A percentile compares a stretch with the other conserved stretches of the same genome.
phyloP scores from a whole-genome alignment of 2,329 filamentous ascomycete species.

The Monosporascus sp. region DNA sequence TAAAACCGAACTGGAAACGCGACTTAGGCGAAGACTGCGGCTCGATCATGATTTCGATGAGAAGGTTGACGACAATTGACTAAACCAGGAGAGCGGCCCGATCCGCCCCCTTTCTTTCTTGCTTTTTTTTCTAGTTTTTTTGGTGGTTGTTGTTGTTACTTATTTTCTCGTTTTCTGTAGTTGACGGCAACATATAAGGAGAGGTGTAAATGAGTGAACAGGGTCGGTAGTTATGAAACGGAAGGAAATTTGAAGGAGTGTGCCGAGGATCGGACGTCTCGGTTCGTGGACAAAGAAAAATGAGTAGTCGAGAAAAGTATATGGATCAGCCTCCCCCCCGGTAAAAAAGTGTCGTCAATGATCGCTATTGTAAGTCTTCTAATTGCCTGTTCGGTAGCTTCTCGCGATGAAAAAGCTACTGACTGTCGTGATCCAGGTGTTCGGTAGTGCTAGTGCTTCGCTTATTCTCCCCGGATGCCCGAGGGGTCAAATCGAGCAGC shows the following conservation, averaged over 20 bases:
- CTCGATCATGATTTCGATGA: not conserved
- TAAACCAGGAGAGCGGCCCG: constrained; percentile 12
- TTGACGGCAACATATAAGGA: constrained; percentile 16
- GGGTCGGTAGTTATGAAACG: constrained; percentile 18
- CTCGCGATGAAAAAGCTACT: constrained; percentile 11
- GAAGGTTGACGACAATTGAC: constrained; percentile 6
- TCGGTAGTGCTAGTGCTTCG: constrained; percentile 28
- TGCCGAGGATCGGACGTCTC: constrained; percentile 2
- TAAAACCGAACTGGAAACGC: not conserved
- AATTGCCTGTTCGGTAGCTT: not conserved
- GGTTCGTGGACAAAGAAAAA: constrained; percentile 2
- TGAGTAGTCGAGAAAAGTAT: constrained; percentile 25
- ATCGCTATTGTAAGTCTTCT: not conserved
- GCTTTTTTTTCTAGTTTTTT: constrained; percentile 18
- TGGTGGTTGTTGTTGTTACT: constrained; percentile 7
- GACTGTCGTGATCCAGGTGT: constrained; percentile 13
- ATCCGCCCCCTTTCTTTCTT: constrained; percentile 10
- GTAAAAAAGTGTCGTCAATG: constrained; percentile 2
- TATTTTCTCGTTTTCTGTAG: not conserved
- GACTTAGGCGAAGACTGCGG: not conserved
- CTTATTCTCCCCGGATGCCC: constrained; percentile 47
- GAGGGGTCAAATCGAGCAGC: constrained; percentile 61
- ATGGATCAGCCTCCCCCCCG: constrained; percentile 13
- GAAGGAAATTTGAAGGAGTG: constrained; percentile 21
- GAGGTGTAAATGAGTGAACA: constrained; percentile 27